Percentiles rank a stretch among this genome's conserved stretches.
These are phyloP conservation scores for Calonectria henricotiae DNA, from an alignment of 2,329 filamentous ascomycete species.

Conservation along the genomic window DNA sequence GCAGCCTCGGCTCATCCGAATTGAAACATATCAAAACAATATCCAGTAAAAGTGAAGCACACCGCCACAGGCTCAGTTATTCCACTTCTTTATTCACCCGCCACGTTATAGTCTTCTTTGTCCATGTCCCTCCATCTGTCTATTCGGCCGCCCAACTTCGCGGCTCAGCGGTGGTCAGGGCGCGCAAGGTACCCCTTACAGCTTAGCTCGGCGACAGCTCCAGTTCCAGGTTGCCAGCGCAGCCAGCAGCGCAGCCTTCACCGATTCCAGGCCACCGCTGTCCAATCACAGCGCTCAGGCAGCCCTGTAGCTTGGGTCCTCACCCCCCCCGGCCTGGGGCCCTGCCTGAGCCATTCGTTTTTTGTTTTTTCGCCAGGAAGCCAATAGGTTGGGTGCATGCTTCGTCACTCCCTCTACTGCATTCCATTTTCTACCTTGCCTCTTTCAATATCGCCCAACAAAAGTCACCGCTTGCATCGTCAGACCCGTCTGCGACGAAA, in stretches of 20 bases:
- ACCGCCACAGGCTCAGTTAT: too few species aligned
- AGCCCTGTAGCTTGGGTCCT: slow-evolving; percentile 46
- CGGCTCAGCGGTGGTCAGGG: not conserved
- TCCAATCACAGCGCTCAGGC: slow-evolving; percentile 46
- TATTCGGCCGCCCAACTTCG: not conserved
- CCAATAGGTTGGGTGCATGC: slow-evolving; percentile 48
- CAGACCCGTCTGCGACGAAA: slow-evolving; percentile 49
- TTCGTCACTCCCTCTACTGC: slow-evolving; percentile 51
- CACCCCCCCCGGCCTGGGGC: slow-evolving; percentile 35
- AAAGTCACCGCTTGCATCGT: slow-evolving; percentile 49
- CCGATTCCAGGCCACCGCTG: slow-evolving; percentile 34
- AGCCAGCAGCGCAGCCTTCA: slow-evolving; percentile 45
- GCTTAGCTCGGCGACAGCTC: slow-evolving; percentile 19
- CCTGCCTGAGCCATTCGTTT: slow-evolving; percentile 30
- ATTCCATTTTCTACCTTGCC: slow-evolving; percentile 42
- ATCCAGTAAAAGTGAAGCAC: not conserved
- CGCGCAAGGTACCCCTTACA: slow-evolving; percentile 27
- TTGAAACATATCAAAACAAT: not conserved
- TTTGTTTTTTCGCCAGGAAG: slow-evolving; percentile 51
- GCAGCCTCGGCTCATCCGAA: not conserved
- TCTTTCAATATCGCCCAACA: slow-evolving; percentile 41
- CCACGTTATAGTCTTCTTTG: slow-evolving; percentile 1
- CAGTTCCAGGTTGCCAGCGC: slow-evolving; percentile 49
- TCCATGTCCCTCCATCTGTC: not conserved
- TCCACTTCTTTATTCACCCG: not conserved